A percentile compares a stretch with the other conserved stretches of the same genome.
Conservation (phyloP, 257 asterid species). For the Solanum etuberosum region DNA sequence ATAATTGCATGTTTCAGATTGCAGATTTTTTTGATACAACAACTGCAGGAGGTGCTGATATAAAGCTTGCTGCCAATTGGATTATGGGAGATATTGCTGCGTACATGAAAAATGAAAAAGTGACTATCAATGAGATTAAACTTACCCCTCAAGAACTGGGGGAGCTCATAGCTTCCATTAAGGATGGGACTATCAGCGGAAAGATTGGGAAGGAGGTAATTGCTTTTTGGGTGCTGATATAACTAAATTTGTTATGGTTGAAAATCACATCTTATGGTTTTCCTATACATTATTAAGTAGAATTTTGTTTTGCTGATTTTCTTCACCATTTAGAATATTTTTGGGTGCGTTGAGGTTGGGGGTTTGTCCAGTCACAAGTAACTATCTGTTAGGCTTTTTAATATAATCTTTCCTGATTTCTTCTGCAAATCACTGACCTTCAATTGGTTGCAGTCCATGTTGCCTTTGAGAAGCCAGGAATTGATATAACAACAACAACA, state of each 20-base stretch:
- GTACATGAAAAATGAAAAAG: conserved; percentile 75
- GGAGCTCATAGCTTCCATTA: conserved; percentile 76
- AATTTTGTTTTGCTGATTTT: neutral
- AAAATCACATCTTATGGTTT: neutral
- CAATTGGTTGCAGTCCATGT: neutral
- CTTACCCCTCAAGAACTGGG: conserved; percentile 75
- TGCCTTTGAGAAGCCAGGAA: neutral
- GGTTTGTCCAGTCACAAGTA: neutral
- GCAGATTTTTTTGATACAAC: conserved; percentile 84
- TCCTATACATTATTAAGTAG: neutral
- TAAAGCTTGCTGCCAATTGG: conserved; percentile 89
- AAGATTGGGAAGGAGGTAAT: conserved; percentile 95
- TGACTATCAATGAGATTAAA: conserved; percentile 58
- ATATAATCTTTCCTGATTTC: neutral
- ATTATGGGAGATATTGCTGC: conserved; percentile 98
- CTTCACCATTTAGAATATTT: neutral
- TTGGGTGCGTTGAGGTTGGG: neutral
- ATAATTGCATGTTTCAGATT: conserved; percentile 35
- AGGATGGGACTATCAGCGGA: conserved; percentile 84
- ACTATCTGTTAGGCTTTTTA: neutral
- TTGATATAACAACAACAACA: neutral
- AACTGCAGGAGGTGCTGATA: conserved; percentile 58
- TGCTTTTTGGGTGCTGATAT: neutral
- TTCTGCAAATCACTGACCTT: neutral
- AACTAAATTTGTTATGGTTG: neutral